Conservation (phyloP, 352 stramenopile genomes). For the Pythium rhizo-oryzae region DNA sequence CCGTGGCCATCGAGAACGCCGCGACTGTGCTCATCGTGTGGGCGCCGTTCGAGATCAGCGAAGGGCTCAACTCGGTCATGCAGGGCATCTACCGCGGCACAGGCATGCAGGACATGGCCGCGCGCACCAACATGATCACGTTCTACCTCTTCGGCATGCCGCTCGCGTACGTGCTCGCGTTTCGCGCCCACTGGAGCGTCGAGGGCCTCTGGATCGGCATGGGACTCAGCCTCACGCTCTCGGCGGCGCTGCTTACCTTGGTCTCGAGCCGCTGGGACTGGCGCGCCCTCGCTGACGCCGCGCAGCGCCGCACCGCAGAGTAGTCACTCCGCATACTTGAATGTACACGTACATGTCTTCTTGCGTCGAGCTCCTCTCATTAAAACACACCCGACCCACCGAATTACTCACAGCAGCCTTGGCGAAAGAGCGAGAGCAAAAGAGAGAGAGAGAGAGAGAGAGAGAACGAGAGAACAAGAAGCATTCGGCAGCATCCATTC, state of each 20-base stretch:
- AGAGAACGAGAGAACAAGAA: too few relatives aligned
- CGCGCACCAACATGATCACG: constrained; percentile 65
- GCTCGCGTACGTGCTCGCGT: constrained; percentile 58
- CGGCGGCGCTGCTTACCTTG: constrained; percentile 30
- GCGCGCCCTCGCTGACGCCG: constrained; percentile 37
- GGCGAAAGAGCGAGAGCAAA: too few relatives aligned
- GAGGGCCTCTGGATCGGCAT: constrained; percentile 86
- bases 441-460: too few relatives aligned
- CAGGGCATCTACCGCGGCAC: constrained; percentile 78
- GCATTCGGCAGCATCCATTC: too few relatives aligned
- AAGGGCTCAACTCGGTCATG: constrained; percentile 67
- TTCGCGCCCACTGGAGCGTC: constrained; percentile 47
- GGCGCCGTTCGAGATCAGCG: constrained; percentile 73
- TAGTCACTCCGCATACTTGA: background rate
- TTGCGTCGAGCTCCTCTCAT: background rate
- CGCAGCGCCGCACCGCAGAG: constrained; percentile 33
- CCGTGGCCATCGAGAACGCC: constrained; percentile 38
- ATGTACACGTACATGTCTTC: too few relatives aligned
- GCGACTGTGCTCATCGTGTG: constrained; percentile 57
- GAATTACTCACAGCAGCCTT: too few relatives aligned
- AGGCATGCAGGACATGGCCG: constrained; percentile 70
- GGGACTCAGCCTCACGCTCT: constrained; percentile 49
- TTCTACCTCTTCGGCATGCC: constrained; percentile 85
- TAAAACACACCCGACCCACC: too few relatives aligned
- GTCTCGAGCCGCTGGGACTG: constrained; percentile 51